Evolutionary conservation across 768 basidiomycete genomes (phyloP).

Genomic region (Crepidotus variabilis): DNA sequence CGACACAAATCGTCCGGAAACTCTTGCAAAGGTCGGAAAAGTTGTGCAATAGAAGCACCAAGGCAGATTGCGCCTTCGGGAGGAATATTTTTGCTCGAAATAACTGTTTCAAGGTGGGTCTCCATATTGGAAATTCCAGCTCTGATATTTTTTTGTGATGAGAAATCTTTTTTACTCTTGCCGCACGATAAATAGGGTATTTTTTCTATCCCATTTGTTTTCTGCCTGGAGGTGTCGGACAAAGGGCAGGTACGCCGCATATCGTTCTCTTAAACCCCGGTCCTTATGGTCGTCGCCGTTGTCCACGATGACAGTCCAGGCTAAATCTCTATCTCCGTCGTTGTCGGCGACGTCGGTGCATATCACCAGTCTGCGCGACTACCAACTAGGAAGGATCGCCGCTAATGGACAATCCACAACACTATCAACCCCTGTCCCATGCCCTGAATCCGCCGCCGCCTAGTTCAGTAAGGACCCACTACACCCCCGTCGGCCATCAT

Average conservation of each 20-base stretch:
- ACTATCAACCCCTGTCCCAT: constrained; percentile 78
- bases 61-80: neutral
- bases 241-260: constrained; percentile 2
- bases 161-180: constrained; percentile 6
- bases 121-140: neutral
- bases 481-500: constrained; percentile 18
- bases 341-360: neutral
- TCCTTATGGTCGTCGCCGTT: neutral
- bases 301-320: constrained; percentile 7
- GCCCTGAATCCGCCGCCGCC: constrained; percentile 61
- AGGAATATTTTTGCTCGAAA: neutral
- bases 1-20: neutral
- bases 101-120: neutral
- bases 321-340: constrained; percentile 1
- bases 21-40: neutral
- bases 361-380: constrained; percentile 1
- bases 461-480: constrained; percentile 19
- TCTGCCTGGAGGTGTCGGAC: neutral
- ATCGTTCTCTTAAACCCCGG: constrained; percentile 2
- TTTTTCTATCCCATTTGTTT: constrained; percentile 2
- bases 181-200: constrained; percentile 4
- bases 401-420: constrained; percentile 67
- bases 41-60: neutral
- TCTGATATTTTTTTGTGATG: constrained; percentile 7
- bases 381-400: constrained; percentile 2